Evolutionary conservation across 140 eudicot genomes (phyloP), one percentile per base, ranked within the genome.

Genomic region (Stevia rebaudiana): DNA sequence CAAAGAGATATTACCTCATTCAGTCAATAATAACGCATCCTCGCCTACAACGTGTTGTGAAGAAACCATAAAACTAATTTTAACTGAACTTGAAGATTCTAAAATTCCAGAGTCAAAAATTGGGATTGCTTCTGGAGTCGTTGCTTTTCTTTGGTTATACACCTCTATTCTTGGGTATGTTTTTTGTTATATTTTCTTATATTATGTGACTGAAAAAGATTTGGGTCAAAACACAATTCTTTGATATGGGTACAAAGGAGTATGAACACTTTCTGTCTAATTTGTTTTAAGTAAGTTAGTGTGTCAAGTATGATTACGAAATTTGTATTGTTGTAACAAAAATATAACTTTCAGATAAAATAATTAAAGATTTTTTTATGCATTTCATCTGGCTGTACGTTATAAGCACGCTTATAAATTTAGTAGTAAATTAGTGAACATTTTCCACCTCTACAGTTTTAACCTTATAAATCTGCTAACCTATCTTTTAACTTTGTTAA

Each of bases 101-200:
- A 81, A 71, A 61, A 83, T 94, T 59, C 95, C 99, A 39, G 95
- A 94, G 70, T 83, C 86, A 16, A 78, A 88, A 48, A 56, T 50
- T 44, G 89, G 90, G 55, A 78, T 94, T 69, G 88, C 88, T 68
- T 80, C 95, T 65, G 99, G 97, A 53, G 79, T 94, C 47, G 63
- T 94, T 61, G 85, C 99, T 70, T 94, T 94, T 75, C 87, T 94
- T 30, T 94, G 97, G 97, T 78, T 94, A 10, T 94, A 85, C 76
- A 85, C 88, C 25, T 81, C 83, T 65, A 85, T 94, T 61, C 94
- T 83, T 28, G 97, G 99, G 99, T 94, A 63, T 60, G 81, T 43
- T 46, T 70, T 61, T 35, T 15, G 39, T 68, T 41, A 11, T 19
- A 40, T 13, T 55, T 13, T 71, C 24, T 58, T n/a, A 8, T 68